phyloP scores from a whole-genome alignment of 2,329 filamentous ascomycete genomes.

The Purpureocillium takamizusanense region DNA sequence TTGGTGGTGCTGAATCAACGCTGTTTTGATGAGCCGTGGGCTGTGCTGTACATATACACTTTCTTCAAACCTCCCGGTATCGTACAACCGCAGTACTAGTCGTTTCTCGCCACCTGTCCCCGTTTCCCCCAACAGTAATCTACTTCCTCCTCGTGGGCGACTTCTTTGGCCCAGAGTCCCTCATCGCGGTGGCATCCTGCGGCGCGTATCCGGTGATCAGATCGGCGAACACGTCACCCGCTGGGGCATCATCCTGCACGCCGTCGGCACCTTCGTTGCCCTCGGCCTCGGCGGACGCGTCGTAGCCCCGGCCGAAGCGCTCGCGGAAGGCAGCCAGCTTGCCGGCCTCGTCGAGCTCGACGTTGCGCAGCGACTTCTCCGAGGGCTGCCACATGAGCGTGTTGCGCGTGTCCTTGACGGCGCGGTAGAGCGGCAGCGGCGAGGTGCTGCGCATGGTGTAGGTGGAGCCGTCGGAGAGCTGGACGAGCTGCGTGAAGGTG shows the following conservation, averaged over 20 bases:
- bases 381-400: slow-evolving; percentile 85
- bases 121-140: too few relatives aligned
- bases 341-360: slow-evolving; percentile 93
- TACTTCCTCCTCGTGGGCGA: slow-evolving; percentile 39
- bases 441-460: slow-evolving; percentile 73
- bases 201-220: slow-evolving; percentile 41
- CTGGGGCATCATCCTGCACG: slow-evolving; percentile 13
- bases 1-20: neutral
- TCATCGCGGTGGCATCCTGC: slow-evolving; percentile 24
- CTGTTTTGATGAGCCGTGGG: too few relatives aligned
- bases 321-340: slow-evolving; percentile 77
- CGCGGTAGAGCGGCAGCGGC: slow-evolving; percentile 50
- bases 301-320: slow-evolving; percentile 77
- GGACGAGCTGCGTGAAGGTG: slow-evolving; percentile 93
- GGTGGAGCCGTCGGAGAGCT: slow-evolving; percentile 82
- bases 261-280: slow-evolving; percentile 17
- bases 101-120: neutral
- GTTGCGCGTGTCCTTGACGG: slow-evolving; percentile 79
- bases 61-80: too few relatives aligned
- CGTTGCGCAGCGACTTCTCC: slow-evolving; percentile 69
- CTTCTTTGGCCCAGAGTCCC: slow-evolving; percentile 30
- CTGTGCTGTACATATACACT: slow-evolving; percentile 5
- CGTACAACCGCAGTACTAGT: too few relatives aligned
- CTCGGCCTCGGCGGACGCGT: slow-evolving; percentile 38
- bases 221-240: slow-evolving; percentile 31